phyloP scores from a whole-genome alignment of 1,284 basidiomycete genomes.

The Schizophyllum amplum region DNA sequence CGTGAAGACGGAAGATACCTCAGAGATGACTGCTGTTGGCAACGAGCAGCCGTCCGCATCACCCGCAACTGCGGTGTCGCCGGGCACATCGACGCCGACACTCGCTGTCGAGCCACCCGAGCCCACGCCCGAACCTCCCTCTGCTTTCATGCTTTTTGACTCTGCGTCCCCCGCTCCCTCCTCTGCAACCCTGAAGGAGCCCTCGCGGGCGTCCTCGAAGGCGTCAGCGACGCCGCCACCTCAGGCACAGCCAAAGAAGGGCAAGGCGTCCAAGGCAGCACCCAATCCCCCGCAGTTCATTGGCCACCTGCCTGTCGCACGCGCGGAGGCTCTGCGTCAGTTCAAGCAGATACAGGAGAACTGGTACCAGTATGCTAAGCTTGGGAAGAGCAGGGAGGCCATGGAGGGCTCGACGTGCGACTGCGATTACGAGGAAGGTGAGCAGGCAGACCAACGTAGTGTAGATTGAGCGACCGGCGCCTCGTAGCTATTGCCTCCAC shows the following conservation, averaged over 20 bases:
- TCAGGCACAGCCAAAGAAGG: too few species aligned
- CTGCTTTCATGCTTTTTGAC: too few species aligned
- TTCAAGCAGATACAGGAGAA: conserved; percentile 75
- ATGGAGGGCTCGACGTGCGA: conserved; percentile 93
- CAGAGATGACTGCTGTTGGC: too few species aligned
- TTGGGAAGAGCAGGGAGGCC: conserved; percentile 83
- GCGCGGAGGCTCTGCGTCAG: conserved; percentile 63
- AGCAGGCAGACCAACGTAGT: conserved; percentile 26
- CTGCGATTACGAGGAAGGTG: conserved; percentile 77
- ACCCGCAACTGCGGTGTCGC: too few species aligned
- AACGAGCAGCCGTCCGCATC: too few species aligned
- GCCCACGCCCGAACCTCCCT: too few species aligned
- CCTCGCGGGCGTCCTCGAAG: neutral
- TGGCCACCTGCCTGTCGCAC: conserved; percentile 68
- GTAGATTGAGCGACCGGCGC: conserved; percentile 10
- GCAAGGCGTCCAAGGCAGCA: conserved; percentile 11
- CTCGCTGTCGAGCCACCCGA: too few species aligned
- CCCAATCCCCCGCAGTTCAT: conserved; percentile 54
- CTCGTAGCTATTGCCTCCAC: conserved; percentile 14
- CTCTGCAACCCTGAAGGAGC: neutral
- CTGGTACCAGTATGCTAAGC: conserved; percentile 81
- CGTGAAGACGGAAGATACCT: too few species aligned
- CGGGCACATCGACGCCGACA: too few species aligned
- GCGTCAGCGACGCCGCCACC: neutral
- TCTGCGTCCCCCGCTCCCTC: too few species aligned